A percentile compares a stretch with the other conserved stretches of the same genome.
Conservation (phyloP, 495 filamentous ascomycete species). For the Sabuloglossum arenarium region DNA sequence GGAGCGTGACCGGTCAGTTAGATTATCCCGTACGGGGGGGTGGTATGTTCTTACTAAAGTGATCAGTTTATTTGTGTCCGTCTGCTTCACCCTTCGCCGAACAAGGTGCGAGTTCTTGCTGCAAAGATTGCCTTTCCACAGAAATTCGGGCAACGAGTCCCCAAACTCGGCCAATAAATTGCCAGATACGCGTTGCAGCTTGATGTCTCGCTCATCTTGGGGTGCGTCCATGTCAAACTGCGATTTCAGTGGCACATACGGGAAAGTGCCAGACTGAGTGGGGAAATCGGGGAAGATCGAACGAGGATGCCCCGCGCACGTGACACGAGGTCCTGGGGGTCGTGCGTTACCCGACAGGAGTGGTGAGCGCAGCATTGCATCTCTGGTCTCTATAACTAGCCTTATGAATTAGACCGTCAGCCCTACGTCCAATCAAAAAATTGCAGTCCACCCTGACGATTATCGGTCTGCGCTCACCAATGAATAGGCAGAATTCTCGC, state of each 20-base stretch:
- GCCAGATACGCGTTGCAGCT: constrained; percentile 47
- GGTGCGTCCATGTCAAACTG: background rate
- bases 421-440: too few relatives aligned
- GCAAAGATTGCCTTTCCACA: constrained; percentile 22
- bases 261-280: background rate
- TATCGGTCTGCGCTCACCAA: too few relatives aligned
- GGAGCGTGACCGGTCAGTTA: background rate
- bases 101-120: constrained; percentile 19
- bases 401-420: too few relatives aligned
- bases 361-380: too few relatives aligned
- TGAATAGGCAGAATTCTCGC: too few relatives aligned
- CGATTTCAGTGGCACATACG: background rate
- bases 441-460: too few relatives aligned
- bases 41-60: constrained; percentile 18
- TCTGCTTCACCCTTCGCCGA: constrained; percentile 7
- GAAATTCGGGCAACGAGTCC: constrained; percentile 30
- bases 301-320: background rate
- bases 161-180: constrained; percentile 46
- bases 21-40: background rate
- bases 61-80: constrained; percentile 11
- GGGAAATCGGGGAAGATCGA: background rate
- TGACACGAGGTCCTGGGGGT: too few relatives aligned
- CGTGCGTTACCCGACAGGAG: too few relatives aligned
- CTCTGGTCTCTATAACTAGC: too few relatives aligned
- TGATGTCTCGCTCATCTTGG: constrained; percentile 40